Conservation (phyloP, 805 yeast species). For the Saccharomycopsis schoenii region DNA sequence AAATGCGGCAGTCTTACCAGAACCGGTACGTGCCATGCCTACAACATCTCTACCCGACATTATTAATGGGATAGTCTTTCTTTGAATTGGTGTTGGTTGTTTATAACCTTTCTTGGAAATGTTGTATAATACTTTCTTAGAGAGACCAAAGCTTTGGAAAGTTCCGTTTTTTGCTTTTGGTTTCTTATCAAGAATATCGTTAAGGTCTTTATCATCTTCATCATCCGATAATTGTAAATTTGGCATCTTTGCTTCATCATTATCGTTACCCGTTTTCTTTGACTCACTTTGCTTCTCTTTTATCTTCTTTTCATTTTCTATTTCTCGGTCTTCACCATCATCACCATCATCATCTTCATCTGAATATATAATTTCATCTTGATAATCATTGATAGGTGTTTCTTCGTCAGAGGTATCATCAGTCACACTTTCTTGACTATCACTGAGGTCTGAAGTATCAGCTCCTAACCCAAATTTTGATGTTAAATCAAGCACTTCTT, state of each 20-base stretch:
- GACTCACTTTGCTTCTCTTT: constrained; percentile 18
- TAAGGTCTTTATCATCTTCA: constrained; percentile 39
- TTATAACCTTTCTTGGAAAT: constrained; percentile 78
- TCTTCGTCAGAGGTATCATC: constrained; percentile 25
- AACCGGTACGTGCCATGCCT: constrained; percentile 99
- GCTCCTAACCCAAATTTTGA: constrained; percentile 7
- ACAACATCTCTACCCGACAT: constrained; percentile 87
- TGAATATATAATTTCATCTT: constrained; percentile 43
- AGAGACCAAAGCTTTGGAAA: constrained; percentile 83
- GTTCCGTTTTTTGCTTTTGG: constrained; percentile 68
- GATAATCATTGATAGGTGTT: constrained; percentile 30
- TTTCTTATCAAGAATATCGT: constrained; percentile 31
- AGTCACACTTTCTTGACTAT: constrained; percentile 25
- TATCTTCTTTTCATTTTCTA: constrained; percentile 22
- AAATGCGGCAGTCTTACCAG: constrained; percentile 98
- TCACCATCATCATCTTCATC: constrained; percentile 21
- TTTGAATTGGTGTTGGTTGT: constrained; percentile 96
- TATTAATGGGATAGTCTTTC: constrained; percentile 88
- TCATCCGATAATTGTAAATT: constrained; percentile 44
- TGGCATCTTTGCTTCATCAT: constrained; percentile 31
- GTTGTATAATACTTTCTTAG: constrained; percentile 58
- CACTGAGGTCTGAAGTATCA: constrained; percentile 20
- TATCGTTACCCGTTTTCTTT: constrained; percentile 15
- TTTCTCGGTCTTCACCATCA: constrained; percentile 20
- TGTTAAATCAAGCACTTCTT: constrained; percentile 10